These are phyloP conservation scores for Areca catechu DNA, from an alignment of 176 grass and related monocot species.

Conservation along the genomic window DNA sequence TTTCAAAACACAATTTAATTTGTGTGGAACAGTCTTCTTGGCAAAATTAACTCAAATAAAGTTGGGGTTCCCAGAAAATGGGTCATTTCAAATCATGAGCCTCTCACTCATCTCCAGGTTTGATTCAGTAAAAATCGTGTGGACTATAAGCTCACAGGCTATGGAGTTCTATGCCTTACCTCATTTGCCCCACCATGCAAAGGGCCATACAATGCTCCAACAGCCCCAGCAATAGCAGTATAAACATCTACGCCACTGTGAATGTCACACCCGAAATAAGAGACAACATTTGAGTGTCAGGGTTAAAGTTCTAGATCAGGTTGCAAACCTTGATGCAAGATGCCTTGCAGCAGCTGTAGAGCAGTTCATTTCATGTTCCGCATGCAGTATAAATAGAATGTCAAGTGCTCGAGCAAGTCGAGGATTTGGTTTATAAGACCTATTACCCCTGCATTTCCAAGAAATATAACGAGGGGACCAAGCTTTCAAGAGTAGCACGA, in stretches of 20 bases:
- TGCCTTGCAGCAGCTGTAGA: constrained; percentile 93
- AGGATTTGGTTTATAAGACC: constrained; percentile 73
- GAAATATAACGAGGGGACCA: too few relatives aligned
- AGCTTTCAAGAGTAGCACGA: too few relatives aligned
- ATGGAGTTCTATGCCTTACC: constrained; percentile 26
- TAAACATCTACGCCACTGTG: constrained; percentile 93
- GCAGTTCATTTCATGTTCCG: constrained; percentile 99
- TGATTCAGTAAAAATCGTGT: too few relatives aligned
- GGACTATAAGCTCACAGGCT: too few relatives aligned
- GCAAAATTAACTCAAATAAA: too few relatives aligned
- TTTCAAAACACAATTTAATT: too few relatives aligned
- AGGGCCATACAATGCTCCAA: constrained; percentile 96
- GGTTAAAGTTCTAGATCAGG: too few relatives aligned
- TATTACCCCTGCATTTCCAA: constrained; percentile 47
- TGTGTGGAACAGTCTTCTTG: too few relatives aligned
- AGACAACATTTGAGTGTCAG: background rate
- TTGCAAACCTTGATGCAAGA: constrained; percentile 37
- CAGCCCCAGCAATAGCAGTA: constrained; percentile 87
- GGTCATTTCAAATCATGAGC: too few relatives aligned
- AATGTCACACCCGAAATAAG: constrained; percentile 16
- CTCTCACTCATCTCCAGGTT: too few relatives aligned
- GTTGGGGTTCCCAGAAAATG: too few relatives aligned
- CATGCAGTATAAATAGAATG: constrained; percentile 92
- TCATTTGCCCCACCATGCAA: constrained; percentile 97
- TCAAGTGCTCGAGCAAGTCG: constrained; percentile 79